A percentile compares a stretch with the other conserved stretches of the same genome.
phyloP scores from a whole-genome alignment of 352 stramenopile genomes.

The Phytophthora sp. region DNA sequence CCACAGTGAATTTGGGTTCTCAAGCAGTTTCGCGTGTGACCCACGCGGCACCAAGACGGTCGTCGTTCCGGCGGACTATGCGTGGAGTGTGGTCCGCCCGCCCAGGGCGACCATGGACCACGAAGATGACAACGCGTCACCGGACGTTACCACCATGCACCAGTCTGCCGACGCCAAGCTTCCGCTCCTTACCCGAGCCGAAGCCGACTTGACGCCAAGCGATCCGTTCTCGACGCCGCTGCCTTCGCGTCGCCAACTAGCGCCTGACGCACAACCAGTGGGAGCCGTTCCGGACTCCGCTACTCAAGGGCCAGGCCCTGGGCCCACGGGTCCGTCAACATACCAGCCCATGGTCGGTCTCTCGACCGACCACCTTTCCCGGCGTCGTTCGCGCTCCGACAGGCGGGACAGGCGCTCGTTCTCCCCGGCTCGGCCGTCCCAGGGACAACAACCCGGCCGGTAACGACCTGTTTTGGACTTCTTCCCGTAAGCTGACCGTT shows the following conservation, averaged over 20 bases:
- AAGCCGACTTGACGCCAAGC: background rate
- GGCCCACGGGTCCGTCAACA: too few species aligned
- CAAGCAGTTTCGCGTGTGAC: background rate
- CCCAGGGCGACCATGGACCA: background rate
- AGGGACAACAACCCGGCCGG: background rate
- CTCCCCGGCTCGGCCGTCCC: background rate
- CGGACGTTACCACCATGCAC: background rate
- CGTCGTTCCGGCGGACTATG: background rate
- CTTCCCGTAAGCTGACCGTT: background rate
- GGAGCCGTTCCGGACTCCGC: too few species aligned
- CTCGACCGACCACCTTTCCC: background rate
- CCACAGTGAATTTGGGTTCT: background rate
- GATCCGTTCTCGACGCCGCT: background rate
- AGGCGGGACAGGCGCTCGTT: background rate
- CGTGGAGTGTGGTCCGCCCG: background rate
- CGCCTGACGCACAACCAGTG: too few species aligned
- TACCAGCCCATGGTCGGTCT: too few species aligned
- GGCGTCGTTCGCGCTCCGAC: background rate
- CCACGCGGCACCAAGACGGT: background rate
- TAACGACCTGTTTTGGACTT: conserved; percentile 4
- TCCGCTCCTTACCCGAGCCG: conserved; percentile 6
- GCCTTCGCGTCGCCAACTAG: too few species aligned
- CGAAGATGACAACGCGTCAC: background rate
- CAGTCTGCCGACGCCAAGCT: background rate
- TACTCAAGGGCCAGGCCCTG: too few species aligned